Evolutionary conservation across 805 yeast species (phyloP), one percentile per base, ranked within the genome.

Genomic region (Yamadazyma kitorensis): DNA sequence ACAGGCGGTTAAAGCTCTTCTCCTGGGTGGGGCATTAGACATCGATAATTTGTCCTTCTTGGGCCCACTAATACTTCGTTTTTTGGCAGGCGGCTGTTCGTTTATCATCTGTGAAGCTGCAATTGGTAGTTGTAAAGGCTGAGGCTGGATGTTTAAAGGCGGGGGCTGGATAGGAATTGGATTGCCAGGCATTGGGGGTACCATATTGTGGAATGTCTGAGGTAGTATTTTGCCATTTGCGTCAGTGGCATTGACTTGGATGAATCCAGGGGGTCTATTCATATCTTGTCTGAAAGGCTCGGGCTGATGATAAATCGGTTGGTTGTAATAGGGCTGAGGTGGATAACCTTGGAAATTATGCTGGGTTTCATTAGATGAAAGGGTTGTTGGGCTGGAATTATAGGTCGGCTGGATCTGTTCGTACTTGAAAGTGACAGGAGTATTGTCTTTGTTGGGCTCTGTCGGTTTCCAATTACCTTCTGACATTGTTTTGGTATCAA

Each of bases 1-100:
- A 43, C 69, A 62, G 1, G 69, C 69, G 0, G 69, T 60, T n/a
- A 58, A 41, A 1, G 64, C 64, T 32, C 66, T 33, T 34, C 51
- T 55, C 17, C 68, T 28, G 5, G 55, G 47, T 12, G 32, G 8
- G 10, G 22, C n/a, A n/a, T n/a, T n/a, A n/a, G n/a, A n/a, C n/a
- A n/a, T n/a, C n/a, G n/a, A n/a, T n/a, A n/a, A n/a, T n/a, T n/a
- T n/a, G n/a, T n/a, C n/a, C n/a, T n/a, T n/a, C n/a, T n/a, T n/a
- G n/a, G n/a, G n/a, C n/a, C n/a, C n/a, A n/a, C n/a, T n/a, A n/a
- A n/a, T n/a, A n/a, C n/a, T n/a, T n/a, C n/a, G n/a, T n/a, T n/a
- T n/a, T n/a, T n/a, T n/a, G n/a, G n/a, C n/a, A n/a, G n/a, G n/a
- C n/a, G n/a, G n/a, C n/a, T n/a, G n/a, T n/a, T n/a, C n/a, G n/a